These are phyloP conservation scores for Cicer arietinum DNA, from an alignment of 306 rosid species.

Conservation along the genomic window DNA sequence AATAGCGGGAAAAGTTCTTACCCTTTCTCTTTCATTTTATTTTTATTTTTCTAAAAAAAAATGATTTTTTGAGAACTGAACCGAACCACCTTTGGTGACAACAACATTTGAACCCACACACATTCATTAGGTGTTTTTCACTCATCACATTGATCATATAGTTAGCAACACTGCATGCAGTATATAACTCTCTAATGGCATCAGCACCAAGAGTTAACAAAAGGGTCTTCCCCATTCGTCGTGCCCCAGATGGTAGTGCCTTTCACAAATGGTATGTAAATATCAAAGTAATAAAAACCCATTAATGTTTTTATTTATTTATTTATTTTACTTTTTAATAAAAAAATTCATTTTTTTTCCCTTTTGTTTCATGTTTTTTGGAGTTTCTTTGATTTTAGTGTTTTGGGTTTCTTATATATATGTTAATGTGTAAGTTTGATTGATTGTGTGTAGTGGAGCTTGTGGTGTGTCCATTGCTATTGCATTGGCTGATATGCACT, in stretches of 20 bases:
- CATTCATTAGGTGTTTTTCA: too few species aligned
- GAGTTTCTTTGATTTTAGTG: not conserved
- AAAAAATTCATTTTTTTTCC: not conserved
- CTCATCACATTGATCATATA: too few species aligned
- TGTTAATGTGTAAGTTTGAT: too few species aligned
- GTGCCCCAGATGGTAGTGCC: conserved; percentile 70
- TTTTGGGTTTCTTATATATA: too few species aligned
- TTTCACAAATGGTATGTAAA: conserved; percentile 57
- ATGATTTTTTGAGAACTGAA: too few species aligned
- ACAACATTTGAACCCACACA: too few species aligned
- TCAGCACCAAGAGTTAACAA: conserved; percentile 49
- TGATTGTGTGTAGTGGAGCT: conserved; percentile 41
- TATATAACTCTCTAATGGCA: conserved; percentile 44
- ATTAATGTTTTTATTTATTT: not conserved
- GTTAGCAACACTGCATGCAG: too few species aligned
- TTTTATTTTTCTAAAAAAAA: not conserved
- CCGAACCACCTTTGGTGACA: too few species aligned
- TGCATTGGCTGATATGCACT: conserved; percentile 64
- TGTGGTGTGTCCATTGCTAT: conserved; percentile 59
- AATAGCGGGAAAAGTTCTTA: conserved; percentile 16
- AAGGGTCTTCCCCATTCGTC: conserved; percentile 53
- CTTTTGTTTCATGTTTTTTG: too few species aligned
- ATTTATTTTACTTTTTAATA: not conserved
- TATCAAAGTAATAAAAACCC: too few species aligned
- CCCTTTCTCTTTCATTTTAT: not conserved